phyloP scores from a whole-genome alignment of 2,329 filamentous ascomycete species.

The Pestalotiopsis sp. region DNA sequence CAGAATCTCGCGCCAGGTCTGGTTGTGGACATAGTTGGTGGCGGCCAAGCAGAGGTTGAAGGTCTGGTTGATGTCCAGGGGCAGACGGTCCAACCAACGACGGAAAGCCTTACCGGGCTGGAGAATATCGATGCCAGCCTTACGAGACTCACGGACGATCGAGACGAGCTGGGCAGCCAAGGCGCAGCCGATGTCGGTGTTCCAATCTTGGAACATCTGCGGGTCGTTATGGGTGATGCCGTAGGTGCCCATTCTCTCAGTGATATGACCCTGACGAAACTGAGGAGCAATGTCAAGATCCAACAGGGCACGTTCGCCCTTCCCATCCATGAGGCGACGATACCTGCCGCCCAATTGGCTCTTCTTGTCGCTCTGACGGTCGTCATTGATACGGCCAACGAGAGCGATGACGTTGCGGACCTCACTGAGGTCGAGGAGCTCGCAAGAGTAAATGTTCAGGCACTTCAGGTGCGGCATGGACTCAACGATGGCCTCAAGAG shows the following conservation, averaged over 20 bases:
- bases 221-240: constrained; percentile 21
- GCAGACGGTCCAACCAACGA: constrained; percentile 28
- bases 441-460: constrained; percentile 31
- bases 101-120: constrained; percentile 27
- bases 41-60: background rate
- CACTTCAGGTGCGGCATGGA: constrained; percentile 22
- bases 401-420: constrained; percentile 22
- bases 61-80: constrained; percentile 15
- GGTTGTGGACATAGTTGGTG: background rate
- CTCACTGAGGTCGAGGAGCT: constrained; percentile 28
- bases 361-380: background rate
- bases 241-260: constrained; percentile 19
- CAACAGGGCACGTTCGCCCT: constrained; percentile 10
- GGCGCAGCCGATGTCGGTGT: constrained; percentile 19
- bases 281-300: constrained; percentile 24
- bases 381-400: constrained; percentile 20
- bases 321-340: no score
- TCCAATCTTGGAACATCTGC: constrained; percentile 18
- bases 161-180: constrained; percentile 20
- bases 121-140: constrained; percentile 24
- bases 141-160: constrained; percentile 17
- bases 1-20: background rate
- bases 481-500: constrained; percentile 23
- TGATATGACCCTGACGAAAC: constrained; percentile 16
- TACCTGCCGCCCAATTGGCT: constrained; percentile 19